Base-by-base conservation (phyloP, 495 filamentous ascomycete species). In the Tuber calosporum region DNA sequence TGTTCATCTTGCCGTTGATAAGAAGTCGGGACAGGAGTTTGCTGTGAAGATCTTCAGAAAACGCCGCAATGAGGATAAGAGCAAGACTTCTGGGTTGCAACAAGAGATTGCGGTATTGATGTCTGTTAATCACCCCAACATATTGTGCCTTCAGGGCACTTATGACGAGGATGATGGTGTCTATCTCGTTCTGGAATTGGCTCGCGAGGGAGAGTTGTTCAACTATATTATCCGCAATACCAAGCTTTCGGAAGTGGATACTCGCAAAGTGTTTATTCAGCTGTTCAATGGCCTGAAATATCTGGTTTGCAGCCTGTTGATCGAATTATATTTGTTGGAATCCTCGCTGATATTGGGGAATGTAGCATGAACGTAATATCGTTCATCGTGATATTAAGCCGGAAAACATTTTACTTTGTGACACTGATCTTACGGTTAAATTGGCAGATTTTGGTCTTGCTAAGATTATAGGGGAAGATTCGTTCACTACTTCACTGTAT, bases 341-440 rank as follows among this genome's bases (percentile, higher is more conserved):
- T 67, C 68, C 38, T 67, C 76, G 66, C 85, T 90, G 77, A 89
- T 72, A 8, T 43, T 13, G 42, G 22, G 36, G 58, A 15, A 53
- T 73, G 66, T 74, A 98, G 95, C 96, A 99, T 82, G 96, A 98
- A 70, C 92, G 96, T 76, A 94, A 93, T 77, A 97, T 98, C 79
- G 94, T 97, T 11, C 96, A 99, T 83, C 92, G 96, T 68, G 96
- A 99, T 79, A 97, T 99, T 81, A 99, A 99, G 82, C 96, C 96
- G 1, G 96, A 99, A 82, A 99, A 99, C 75, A 99, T 99, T 68
- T 87, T 99, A 13, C 83, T 99, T 30, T 86, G 89, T 40, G 93
- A 98, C 81, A 91, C 91, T 69, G 86, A 93, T 8, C 83, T 98
- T 45, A 88, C 88, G 62, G 90, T 97, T 73, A 99, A 99, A 83